A percentile compares a stretch with the other conserved stretches of the same genome.
Conservation (phyloP, 257 asterid genomes). For the Ophiorrhiza pumila region DNA sequence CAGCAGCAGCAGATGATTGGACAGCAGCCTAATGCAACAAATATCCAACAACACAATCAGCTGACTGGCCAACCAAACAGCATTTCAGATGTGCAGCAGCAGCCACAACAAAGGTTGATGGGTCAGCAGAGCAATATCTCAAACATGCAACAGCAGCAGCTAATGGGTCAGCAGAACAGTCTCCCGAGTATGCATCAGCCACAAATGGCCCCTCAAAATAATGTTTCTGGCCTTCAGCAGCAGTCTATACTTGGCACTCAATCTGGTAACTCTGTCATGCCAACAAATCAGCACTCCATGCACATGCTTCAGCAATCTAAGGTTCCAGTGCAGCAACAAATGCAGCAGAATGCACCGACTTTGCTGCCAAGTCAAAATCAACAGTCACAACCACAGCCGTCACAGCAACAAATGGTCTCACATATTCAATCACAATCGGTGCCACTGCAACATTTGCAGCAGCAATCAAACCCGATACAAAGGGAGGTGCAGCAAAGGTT, state of each 20-base stretch:
- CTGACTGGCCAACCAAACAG: constrained; percentile 64
- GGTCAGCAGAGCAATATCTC: constrained; percentile 67
- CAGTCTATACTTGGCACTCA: constrained; percentile 79
- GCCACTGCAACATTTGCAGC: constrained; percentile 81
- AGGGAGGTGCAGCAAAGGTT: constrained; percentile 86
- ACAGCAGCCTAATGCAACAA: constrained; percentile 59
- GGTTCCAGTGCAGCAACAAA: constrained; percentile 71
- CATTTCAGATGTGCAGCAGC: constrained; percentile 67
- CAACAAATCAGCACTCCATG: constrained; percentile 60
- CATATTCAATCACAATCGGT: constrained; percentile 87
- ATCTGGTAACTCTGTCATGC: constrained; percentile 61
- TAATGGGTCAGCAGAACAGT: constrained; percentile 68
- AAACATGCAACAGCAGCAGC: constrained; percentile 73
- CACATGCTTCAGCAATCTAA: constrained; percentile 74
- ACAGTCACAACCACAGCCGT: constrained; percentile 62
- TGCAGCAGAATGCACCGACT: constrained; percentile 56
- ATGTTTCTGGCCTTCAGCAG: constrained; percentile 75
- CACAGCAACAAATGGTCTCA: constrained; percentile 82
- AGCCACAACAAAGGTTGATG: constrained; percentile 70
- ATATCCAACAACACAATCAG: constrained; percentile 79
- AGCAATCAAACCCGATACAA: constrained; percentile 54
- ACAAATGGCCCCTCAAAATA: constrained; percentile 63
- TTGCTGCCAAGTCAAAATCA: constrained; percentile 74
- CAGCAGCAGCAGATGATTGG: constrained; percentile 54
- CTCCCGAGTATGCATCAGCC: constrained; percentile 71